Evolutionary conservation across 768 basidiomycete species (phyloP).

Genomic region (Cytidiella melzeri): DNA sequence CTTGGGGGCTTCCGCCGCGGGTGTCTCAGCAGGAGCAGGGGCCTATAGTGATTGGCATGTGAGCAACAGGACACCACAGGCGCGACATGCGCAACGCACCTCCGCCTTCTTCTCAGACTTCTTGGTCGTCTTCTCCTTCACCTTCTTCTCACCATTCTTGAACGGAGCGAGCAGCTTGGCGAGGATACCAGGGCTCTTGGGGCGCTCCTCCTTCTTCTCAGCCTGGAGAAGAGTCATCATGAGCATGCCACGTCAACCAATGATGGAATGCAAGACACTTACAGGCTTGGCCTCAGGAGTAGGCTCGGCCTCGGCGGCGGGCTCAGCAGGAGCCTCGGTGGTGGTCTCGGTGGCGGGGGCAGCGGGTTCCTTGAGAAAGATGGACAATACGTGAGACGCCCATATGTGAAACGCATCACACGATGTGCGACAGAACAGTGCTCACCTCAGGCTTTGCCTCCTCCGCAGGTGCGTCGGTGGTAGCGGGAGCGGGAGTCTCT

Average conservation of each 20-base stretch:
- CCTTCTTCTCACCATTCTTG: slow-evolving; percentile 48
- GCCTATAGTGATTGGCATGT: background rate
- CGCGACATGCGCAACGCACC: slow-evolving; percentile 13
- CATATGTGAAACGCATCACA: background rate
- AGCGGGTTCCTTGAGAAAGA: slow-evolving; percentile 29
- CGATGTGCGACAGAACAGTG: background rate
- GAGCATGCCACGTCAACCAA: slow-evolving; percentile 2
- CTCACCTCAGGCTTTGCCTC: slow-evolving; percentile 37
- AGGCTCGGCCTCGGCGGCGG: slow-evolving; percentile 30
- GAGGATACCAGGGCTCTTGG: slow-evolving; percentile 75
- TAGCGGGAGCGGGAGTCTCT: slow-evolving; percentile 25
- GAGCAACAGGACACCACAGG: background rate
- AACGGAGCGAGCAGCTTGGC: slow-evolving; percentile 75
- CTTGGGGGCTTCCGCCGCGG: slow-evolving; percentile 38
- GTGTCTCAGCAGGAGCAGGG: slow-evolving; percentile 23
- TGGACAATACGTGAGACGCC: background rate
- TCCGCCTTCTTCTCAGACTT: slow-evolving; percentile 81
- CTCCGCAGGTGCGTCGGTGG: slow-evolving; percentile 36
- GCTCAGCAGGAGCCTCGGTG: slow-evolving; percentile 27
- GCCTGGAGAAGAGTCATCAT: slow-evolving; percentile 25
- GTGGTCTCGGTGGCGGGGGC: slow-evolving; percentile 24
- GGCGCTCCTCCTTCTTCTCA: slow-evolving; percentile 74
- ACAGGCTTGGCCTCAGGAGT: slow-evolving; percentile 38
- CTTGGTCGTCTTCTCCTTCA: slow-evolving; percentile 64
- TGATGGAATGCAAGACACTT: slow-evolving; percentile 11